Evolutionary conservation across 805 yeast species (phyloP).

Genomic region (Candida sonorensis): DNA sequence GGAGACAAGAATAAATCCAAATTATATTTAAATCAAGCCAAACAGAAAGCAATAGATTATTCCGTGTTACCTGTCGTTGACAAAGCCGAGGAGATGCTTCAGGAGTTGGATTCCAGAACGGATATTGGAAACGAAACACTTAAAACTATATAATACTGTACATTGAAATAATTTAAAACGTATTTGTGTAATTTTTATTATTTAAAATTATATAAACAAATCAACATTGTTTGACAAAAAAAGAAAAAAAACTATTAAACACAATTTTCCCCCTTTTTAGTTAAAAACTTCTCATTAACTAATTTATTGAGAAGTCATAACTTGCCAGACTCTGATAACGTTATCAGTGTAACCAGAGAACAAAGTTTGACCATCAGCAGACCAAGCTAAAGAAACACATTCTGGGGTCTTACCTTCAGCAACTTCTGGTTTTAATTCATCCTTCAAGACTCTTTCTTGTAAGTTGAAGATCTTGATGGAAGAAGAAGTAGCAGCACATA

Average conservation of each 20-base stretch:
- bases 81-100: slow-evolving; percentile 60
- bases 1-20: slow-evolving; percentile 53
- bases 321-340: slow-evolving; percentile 99
- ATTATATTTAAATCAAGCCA: slow-evolving; percentile 57
- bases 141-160: too few relatives aligned
- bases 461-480: slow-evolving; percentile 98
- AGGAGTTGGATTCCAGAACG: slow-evolving; percentile 16
- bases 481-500: slow-evolving; percentile 97
- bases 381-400: slow-evolving; percentile 98
- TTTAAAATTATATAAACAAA: too few relatives aligned
- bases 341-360: slow-evolving; percentile 99
- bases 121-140: background rate
- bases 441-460: slow-evolving; percentile 89
- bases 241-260: too few relatives aligned
- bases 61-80: slow-evolving; percentile 55
- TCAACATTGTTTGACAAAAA: slow-evolving; percentile 6
- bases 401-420: slow-evolving; percentile 97
- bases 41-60: slow-evolving; percentile 60
- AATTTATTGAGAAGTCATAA: slow-evolving; percentile 69
- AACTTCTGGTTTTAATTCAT: slow-evolving; percentile 97
- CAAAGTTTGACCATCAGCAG: slow-evolving; percentile 99
- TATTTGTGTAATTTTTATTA: too few relatives aligned
- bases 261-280: too few relatives aligned
- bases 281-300: slow-evolving; percentile 12
- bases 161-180: too few relatives aligned